Percentiles rank a stretch among this genome's conserved stretches.
Evolutionary conservation across 2,329 filamentous ascomycete species (phyloP).

Genomic region (Stagonosporopsis vannaccii): DNA sequence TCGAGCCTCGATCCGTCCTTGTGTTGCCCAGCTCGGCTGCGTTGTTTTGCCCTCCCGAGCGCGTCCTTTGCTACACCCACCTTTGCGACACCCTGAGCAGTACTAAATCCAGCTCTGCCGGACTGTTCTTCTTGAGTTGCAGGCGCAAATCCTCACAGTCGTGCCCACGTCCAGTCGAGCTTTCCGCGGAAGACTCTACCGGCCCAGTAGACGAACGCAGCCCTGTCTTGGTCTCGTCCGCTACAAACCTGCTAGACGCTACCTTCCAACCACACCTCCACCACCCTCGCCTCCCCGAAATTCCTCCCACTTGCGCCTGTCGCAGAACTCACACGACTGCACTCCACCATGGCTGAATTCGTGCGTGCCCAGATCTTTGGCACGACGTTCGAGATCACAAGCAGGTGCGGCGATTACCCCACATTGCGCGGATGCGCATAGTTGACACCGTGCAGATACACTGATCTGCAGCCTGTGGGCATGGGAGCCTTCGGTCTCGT

Average conservation of each 20-base stretch:
- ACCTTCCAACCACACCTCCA: slow-evolving; percentile 24
- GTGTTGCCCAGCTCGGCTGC: slow-evolving; percentile 27
- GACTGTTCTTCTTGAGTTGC: background rate
- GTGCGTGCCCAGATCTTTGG: slow-evolving; percentile 99
- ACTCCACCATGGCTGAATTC: slow-evolving; percentile 90
- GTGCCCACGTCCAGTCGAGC: slow-evolving; percentile 11
- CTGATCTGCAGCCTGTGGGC: slow-evolving; percentile 95
- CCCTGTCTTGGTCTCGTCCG: slow-evolving; percentile 26
- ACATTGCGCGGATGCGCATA: slow-evolving; percentile 26
- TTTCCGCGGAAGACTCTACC: slow-evolving; percentile 28
- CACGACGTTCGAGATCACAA: slow-evolving; percentile 99
- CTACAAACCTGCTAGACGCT: slow-evolving; percentile 38
- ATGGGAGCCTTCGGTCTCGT: slow-evolving; percentile 99
- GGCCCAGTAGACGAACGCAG: slow-evolving; percentile 29
- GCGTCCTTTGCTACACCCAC: slow-evolving; percentile 23
- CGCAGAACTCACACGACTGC: slow-evolving; percentile 27
- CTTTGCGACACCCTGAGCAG: slow-evolving; percentile 6
- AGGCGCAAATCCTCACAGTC: slow-evolving; percentile 13
- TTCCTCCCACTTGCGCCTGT: slow-evolving; percentile 30
- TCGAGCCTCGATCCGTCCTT: slow-evolving; percentile 31
- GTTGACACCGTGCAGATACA: slow-evolving; percentile 71
- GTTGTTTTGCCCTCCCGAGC: slow-evolving; percentile 29
- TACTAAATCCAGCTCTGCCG: slow-evolving; percentile 7
- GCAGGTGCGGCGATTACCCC: slow-evolving; percentile 69
- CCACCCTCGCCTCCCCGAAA: slow-evolving; percentile 24